Evolutionary conservation across 2,329 filamentous ascomycete species (phyloP).

Genomic region (Chalaropsis thielavioides): DNA sequence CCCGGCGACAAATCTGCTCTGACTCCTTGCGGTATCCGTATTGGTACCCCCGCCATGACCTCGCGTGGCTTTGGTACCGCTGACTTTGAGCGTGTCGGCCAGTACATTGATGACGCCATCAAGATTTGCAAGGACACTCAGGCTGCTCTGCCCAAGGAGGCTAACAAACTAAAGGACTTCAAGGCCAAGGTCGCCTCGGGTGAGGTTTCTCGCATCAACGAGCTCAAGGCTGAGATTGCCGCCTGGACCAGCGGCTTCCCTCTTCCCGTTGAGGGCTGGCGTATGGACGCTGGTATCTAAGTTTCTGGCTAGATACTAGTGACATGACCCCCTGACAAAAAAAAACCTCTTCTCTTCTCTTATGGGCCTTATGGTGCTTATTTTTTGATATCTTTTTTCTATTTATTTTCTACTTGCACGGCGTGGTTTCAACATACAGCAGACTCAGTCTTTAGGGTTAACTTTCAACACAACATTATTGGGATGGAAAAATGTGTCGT

Average conservation of each 20-base stretch:
- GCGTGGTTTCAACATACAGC: constrained; percentile 16
- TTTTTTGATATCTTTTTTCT: background rate
- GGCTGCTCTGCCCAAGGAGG: constrained; percentile 74
- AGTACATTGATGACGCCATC: constrained; percentile 80
- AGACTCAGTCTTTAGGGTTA: constrained; percentile 9
- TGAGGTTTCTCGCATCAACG: constrained; percentile 66
- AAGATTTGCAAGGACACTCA: constrained; percentile 85
- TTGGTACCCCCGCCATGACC: constrained; percentile 96
- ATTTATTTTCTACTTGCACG: background rate
- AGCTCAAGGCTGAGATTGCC: constrained; percentile 77
- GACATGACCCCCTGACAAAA: background rate
- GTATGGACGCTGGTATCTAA: constrained; percentile 45
- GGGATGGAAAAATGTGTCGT: constrained; percentile 1
- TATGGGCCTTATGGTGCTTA: background rate
- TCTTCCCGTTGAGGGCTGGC: constrained; percentile 68
- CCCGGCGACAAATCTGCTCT: constrained; percentile 95
- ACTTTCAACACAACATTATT: constrained; percentile 3
- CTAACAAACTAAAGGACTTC: constrained; percentile 99
- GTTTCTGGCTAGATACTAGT: background rate
- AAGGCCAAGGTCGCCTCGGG: constrained; percentile 76
- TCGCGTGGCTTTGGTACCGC: constrained; percentile 82
- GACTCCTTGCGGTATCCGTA: constrained; percentile 85
- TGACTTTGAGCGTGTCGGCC: constrained; percentile 80
- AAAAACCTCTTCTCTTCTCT: background rate
- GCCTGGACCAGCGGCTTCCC: constrained; percentile 82